Conservation (phyloP, 2,329 filamentous ascomycete genomes). For the Magnaporthiopsis incrustans region DNA sequence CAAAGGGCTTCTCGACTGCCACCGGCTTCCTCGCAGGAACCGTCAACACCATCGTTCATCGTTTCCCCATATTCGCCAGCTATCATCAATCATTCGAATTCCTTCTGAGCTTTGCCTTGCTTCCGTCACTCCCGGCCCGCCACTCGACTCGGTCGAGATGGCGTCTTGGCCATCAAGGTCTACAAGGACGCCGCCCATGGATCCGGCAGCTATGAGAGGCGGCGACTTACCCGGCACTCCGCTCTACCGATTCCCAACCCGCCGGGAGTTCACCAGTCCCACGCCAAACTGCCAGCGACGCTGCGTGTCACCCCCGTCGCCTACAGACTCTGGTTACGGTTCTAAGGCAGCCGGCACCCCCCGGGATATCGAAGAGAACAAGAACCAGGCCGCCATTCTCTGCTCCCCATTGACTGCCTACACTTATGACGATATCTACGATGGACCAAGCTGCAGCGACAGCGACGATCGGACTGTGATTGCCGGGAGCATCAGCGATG, state of each 20-base stretch:
- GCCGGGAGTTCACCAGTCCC: neutral
- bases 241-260: neutral
- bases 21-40: neutral
- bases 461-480: neutral
- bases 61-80: neutral
- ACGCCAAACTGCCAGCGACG: neutral
- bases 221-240: neutral
- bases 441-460: slow-evolving; percentile 8
- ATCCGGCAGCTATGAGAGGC: neutral
- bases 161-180: neutral
- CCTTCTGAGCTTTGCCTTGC: neutral
- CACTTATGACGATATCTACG: slow-evolving; percentile 7
- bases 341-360: slow-evolving; percentile 8
- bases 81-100: neutral
- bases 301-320: slow-evolving; percentile 1
- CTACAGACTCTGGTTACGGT: slow-evolving; percentile 14
- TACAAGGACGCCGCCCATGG: neutral
- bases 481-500: neutral
- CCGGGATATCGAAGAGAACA: neutral
- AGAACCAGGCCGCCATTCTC: neutral
- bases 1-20: neutral
- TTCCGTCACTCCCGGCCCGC: too few species aligned
- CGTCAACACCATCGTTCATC: neutral
- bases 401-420: slow-evolving; percentile 1
- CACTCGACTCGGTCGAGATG: neutral